Percentiles rank a stretch among this genome's conserved stretches.
phyloP scores from a whole-genome alignment of 495 filamentous ascomycete genomes.

The Haplographium delicatum region DNA sequence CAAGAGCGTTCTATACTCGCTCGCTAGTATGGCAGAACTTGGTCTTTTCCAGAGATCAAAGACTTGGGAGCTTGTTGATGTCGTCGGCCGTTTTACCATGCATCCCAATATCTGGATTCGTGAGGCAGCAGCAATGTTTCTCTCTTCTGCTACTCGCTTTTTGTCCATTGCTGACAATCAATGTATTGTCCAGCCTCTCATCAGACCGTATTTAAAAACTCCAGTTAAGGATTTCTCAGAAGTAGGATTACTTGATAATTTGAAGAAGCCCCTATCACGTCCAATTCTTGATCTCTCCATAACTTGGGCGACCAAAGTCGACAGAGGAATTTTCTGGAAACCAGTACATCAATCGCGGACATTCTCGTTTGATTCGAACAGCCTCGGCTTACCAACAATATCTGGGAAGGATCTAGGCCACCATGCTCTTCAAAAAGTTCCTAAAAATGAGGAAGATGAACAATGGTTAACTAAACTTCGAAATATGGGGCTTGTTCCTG shows the following conservation, averaged over 20 bases:
- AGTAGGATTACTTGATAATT: constrained; percentile 66
- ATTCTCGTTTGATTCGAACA: constrained; percentile 57
- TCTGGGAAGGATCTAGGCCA: constrained; percentile 37
- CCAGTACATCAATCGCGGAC: constrained; percentile 58
- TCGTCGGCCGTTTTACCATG: constrained; percentile 76
- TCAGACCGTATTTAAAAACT: constrained; percentile 77
- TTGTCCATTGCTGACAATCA: constrained; percentile 77
- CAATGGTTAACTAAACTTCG: constrained; percentile 83
- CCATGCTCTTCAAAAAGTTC: constrained; percentile 42
- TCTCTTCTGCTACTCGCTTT: constrained; percentile 68
- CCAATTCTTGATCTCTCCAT: constrained; percentile 78
- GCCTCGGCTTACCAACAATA: constrained; percentile 37
- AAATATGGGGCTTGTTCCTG: constrained; percentile 72
- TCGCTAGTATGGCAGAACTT: constrained; percentile 84
- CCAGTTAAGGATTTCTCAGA: constrained; percentile 61
- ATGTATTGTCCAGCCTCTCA: constrained; percentile 73
- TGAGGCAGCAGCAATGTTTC: constrained; percentile 78
- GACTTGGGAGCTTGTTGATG: constrained; percentile 79
- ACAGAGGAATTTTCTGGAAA: constrained; percentile 84
- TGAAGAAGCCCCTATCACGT: constrained; percentile 79
- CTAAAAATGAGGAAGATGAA: constrained; percentile 92
- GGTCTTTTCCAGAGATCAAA: constrained; percentile 81
- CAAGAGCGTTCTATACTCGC: constrained; percentile 79
- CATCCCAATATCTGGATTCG: constrained; percentile 96
- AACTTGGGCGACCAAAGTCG: constrained; percentile 76